These are phyloP conservation scores for Metarhizium brunneum DNA, from an alignment of 2,329 filamentous ascomycete species.

Conservation along the genomic window DNA sequence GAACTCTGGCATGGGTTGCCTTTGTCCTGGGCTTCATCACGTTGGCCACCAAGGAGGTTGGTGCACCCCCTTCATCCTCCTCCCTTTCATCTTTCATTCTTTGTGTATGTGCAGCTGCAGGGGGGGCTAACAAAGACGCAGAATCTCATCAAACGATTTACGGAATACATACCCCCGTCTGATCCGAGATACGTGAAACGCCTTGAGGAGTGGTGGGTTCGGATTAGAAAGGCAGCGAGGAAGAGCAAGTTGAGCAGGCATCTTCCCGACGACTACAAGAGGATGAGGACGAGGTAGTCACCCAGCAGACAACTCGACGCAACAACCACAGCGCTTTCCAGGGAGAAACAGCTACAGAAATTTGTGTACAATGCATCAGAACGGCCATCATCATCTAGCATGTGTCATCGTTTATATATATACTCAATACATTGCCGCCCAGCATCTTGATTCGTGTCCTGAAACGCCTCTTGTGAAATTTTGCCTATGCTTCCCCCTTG, in stretches of 20 bases:
- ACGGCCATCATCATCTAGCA: neutral
- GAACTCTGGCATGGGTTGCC: slow-evolving; percentile 28
- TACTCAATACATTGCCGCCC: neutral
- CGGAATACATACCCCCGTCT: slow-evolving; percentile 15
- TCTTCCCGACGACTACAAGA: slow-evolving; percentile 22
- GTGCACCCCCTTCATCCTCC: slow-evolving; percentile 3
- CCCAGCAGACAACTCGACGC: neutral
- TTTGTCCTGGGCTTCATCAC: slow-evolving; percentile 30
- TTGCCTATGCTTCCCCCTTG: slow-evolving; percentile 16
- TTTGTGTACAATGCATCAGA: neutral
- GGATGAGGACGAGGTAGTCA: slow-evolving; percentile 18
- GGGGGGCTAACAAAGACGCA: slow-evolving; percentile 5
- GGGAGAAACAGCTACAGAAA: too few species aligned
- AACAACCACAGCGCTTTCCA: neutral
- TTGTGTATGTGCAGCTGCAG: neutral
- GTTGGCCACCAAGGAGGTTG: slow-evolving; percentile 24
- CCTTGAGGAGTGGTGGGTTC: slow-evolving; percentile 25
- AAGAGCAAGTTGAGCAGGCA: slow-evolving; percentile 25
- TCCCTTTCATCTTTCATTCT: neutral
- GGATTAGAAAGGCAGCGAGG: slow-evolving; percentile 23
- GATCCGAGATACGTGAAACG: slow-evolving; percentile 20
- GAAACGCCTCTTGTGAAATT: slow-evolving; percentile 6
- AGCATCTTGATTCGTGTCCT: neutral
- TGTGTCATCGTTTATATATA: slow-evolving; percentile 2
- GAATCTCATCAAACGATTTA: slow-evolving; percentile 22